phyloP scores from a whole-genome alignment of 495 filamentous ascomycete species.

The Stereocaulon alpinum region DNA sequence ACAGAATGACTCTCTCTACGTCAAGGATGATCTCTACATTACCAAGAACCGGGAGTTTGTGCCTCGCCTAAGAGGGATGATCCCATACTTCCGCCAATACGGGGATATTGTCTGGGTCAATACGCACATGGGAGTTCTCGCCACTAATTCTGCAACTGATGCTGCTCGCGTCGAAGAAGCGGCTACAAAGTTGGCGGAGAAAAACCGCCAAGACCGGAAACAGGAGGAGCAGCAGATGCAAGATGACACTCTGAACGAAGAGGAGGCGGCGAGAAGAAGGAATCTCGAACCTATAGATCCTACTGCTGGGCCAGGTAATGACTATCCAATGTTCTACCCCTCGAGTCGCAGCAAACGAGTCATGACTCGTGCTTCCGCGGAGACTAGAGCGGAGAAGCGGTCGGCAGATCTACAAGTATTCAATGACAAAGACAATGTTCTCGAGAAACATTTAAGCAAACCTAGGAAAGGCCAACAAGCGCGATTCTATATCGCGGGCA shows the following conservation, averaged over 20 bases:
- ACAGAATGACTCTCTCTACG: slow-evolving; percentile 81
- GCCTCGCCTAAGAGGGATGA: slow-evolving; percentile 53
- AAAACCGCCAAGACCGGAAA: slow-evolving; percentile 16
- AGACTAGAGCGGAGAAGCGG: slow-evolving; percentile 20
- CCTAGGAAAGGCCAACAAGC: slow-evolving; percentile 33
- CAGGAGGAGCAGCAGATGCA: slow-evolving; percentile 16
- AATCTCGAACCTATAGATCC: slow-evolving; percentile 11
- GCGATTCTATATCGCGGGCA: slow-evolving; percentile 48
- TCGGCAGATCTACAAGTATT: slow-evolving; percentile 19
- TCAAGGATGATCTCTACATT: slow-evolving; percentile 58
- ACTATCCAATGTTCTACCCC: slow-evolving; percentile 19
- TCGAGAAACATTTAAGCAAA: slow-evolving; percentile 26
- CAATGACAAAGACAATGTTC: slow-evolving; percentile 16
- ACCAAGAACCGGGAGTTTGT: slow-evolving; percentile 55
- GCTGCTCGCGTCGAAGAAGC: slow-evolving; percentile 17
- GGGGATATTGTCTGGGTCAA: slow-evolving; percentile 87
- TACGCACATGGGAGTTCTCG: slow-evolving; percentile 42
- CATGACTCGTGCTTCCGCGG: slow-evolving; percentile 20
- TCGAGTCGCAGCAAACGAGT: slow-evolving; percentile 19
- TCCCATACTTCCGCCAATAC: slow-evolving; percentile 59
- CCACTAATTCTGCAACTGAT: slow-evolving; percentile 8
- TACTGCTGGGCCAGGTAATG: slow-evolving; percentile 6
- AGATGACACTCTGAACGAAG: slow-evolving; percentile 16
- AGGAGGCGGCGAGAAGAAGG: slow-evolving; percentile 1
- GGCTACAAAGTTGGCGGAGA: slow-evolving; percentile 11